phyloP scores from a whole-genome alignment of 805 yeast species.

The Groenewaldozyma salmanticensis region DNA sequence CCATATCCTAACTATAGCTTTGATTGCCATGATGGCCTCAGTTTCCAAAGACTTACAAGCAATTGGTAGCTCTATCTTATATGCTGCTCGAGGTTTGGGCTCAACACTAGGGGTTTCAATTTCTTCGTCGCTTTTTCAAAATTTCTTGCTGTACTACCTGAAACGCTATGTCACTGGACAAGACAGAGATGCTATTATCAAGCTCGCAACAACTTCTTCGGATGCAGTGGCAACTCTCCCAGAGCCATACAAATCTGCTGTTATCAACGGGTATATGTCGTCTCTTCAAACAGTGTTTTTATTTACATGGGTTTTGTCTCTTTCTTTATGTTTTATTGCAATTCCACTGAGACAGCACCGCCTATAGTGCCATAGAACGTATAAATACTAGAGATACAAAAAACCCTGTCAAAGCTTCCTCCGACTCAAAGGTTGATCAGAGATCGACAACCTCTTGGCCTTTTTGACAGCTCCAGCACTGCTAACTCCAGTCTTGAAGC shows the following conservation, averaged over 20 bases:
- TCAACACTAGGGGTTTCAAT: conserved; percentile 76
- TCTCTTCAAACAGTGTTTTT: neutral
- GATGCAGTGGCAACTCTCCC: neutral
- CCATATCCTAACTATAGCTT: conserved; percentile 54
- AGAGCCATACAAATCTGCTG: neutral
- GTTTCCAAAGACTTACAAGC: conserved; percentile 67
- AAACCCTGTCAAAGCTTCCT: too few relatives aligned
- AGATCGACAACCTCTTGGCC: too few relatives aligned
- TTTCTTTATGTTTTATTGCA: neutral
- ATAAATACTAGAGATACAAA: too few relatives aligned
- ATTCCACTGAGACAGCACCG: neutral
- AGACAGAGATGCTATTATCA: conserved; percentile 20
- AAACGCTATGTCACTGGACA: conserved; percentile 7
- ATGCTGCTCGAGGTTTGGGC: conserved; percentile 78
- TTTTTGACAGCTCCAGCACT: too few relatives aligned
- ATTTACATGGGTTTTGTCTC: neutral
- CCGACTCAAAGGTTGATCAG: too few relatives aligned
- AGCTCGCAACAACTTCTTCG: conserved; percentile 21
- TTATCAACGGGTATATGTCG: neutral
- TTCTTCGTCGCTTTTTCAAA: conserved; percentile 58
- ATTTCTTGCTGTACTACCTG: conserved; percentile 30
- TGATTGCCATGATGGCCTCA: conserved; percentile 67
- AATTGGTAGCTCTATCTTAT: conserved; percentile 78
- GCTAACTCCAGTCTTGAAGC: too few relatives aligned
- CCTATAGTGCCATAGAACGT: too few relatives aligned